Evolutionary conservation across 495 filamentous ascomycete species (phyloP), one percentile per base, ranked within the genome.

Genomic region (Cercophora samala): DNA sequence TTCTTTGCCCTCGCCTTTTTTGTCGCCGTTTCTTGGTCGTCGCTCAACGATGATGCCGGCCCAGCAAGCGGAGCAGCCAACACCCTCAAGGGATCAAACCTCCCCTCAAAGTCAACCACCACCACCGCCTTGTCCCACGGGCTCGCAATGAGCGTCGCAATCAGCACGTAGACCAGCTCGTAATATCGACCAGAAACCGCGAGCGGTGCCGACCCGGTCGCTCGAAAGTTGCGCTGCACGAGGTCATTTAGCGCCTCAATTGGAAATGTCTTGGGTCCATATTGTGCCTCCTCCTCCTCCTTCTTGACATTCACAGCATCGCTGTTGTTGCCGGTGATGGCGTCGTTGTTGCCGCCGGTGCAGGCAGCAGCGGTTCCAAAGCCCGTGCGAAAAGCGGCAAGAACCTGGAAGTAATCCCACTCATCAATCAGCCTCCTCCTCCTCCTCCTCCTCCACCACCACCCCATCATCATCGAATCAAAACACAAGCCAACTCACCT

Each of bases 41-140:
- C 37, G 3, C 3, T 5, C 2, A 46, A 46, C 13, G 37, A 46
- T 46, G 37, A 46, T 18, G 11, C n/a, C n/a, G 22, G 21, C 18
- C 54, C 46, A 23, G 54, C 21, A 2, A 61, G 64, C 0, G 8
- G 0, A 5, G 71, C 64, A 5, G 68, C 51, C 1, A 76, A 66
- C 4, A 95, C 80, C 13, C 87, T 83, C 17, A 82, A 73, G 13
- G 87, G 80, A 32, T 88, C 85, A 68, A 96, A 93, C 0, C 84
- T 83, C 53, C 82, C 81, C 55, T 91, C 88, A 0, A 88, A 81
- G 69, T 97, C 93, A 24, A 97, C 72, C 29, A 93, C 78, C 4
- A 90, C 82, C 2, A 93, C 83, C 2, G 90, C 82, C 19, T 85
- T 84, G 24, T 77, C 74, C 29, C 84, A 81, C 3, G 75, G 73